phyloP scores from a whole-genome alignment of 768 basidiomycete genomes.

The Pulveroboletus ravenelii region DNA sequence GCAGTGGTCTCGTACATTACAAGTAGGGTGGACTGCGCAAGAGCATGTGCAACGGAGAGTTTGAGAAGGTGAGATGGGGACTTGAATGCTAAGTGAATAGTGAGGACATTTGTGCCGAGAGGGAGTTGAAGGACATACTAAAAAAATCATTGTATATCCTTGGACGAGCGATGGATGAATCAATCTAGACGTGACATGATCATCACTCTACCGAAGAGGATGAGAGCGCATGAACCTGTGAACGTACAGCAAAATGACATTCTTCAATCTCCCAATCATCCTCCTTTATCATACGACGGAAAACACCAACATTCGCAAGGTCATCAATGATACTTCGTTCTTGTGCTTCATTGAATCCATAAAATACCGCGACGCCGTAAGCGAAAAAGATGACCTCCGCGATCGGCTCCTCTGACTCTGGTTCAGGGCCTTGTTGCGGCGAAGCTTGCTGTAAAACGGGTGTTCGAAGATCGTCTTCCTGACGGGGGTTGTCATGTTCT shows the following conservation, averaged over 20 bases:
- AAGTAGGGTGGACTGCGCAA: constrained; percentile 91
- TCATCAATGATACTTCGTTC: constrained; percentile 86
- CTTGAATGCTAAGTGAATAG: constrained; percentile 64
- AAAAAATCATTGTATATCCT: constrained; percentile 96
- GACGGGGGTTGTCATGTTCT: constrained; percentile 3
- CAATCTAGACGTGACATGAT: constrained; percentile 48
- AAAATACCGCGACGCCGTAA: constrained; percentile 91
- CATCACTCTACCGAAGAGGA: neutral
- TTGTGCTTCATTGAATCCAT: constrained; percentile 75
- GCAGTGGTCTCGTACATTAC: constrained; percentile 82
- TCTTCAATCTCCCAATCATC: constrained; percentile 90
- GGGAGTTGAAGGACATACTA: constrained; percentile 49
- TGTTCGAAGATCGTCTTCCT: constrained; percentile 3
- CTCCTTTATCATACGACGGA: constrained; percentile 57
- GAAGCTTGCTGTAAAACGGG: constrained; percentile 1
- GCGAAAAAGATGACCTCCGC: constrained; percentile 78
- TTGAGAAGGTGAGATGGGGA: constrained; percentile 86
- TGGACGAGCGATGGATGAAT: constrained; percentile 77
- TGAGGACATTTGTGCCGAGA: neutral
- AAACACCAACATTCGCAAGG: constrained; percentile 62
- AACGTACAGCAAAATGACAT: constrained; percentile 75
- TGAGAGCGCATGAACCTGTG: too few relatives aligned
- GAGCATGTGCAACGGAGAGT: constrained; percentile 89
- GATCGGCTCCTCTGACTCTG: constrained; percentile 39
- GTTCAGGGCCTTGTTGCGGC: neutral